Evolutionary conservation across 768 basidiomycete species (phyloP).

Genomic region (Coprinopsis cinerea): DNA sequence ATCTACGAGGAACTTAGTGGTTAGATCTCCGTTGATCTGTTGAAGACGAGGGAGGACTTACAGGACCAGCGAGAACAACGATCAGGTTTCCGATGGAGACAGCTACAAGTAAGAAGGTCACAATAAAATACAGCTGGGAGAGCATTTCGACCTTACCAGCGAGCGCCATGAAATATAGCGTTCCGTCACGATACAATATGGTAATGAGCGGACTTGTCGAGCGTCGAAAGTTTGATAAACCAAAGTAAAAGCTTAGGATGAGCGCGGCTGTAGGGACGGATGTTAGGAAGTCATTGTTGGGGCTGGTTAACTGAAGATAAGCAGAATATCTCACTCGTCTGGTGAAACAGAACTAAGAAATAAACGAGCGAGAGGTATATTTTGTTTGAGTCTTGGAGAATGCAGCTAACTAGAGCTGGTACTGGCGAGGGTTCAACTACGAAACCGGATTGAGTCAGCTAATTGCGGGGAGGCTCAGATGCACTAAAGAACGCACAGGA

Average conservation of each 20-base stretch:
- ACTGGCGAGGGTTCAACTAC: background rate
- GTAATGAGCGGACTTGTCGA: background rate
- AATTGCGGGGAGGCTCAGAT: background rate
- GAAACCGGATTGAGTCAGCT: background rate
- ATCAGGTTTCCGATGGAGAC: background rate
- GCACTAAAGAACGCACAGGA: background rate
- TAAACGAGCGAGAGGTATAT: background rate
- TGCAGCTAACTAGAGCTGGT: background rate
- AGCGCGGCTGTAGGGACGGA: background rate
- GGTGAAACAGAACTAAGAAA: background rate
- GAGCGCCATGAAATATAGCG: background rate
- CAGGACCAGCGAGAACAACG: background rate
- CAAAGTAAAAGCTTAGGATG: background rate
- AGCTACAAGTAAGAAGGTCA: background rate
- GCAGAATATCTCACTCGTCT: background rate
- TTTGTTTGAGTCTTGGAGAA: background rate
- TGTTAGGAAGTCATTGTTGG: background rate
- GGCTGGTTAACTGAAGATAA: background rate
- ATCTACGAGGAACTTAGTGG: background rate
- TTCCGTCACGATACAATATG: constrained; percentile 3
- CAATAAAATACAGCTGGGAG: background rate
- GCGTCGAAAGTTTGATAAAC: background rate
- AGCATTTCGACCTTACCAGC: background rate
- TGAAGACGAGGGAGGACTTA: background rate
- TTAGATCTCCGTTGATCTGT: background rate